A percentile compares a stretch with the other conserved stretches of the same genome.
phyloP scores from a whole-genome alignment of 768 basidiomycete genomes.

The Pleurotus citrinopileatus region DNA sequence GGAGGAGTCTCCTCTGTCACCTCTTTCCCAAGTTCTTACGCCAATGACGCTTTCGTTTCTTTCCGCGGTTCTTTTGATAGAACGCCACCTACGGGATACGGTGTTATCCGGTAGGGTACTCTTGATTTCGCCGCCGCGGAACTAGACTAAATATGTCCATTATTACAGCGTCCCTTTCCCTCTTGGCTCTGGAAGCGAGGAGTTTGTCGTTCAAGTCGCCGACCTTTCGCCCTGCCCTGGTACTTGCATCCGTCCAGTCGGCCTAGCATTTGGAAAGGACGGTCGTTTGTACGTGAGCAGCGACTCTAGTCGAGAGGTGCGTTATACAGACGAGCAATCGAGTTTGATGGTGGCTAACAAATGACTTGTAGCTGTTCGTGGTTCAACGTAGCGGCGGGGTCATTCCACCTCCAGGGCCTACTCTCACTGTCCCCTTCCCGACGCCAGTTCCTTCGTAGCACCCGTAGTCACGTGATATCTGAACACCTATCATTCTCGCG shows the following conservation, averaged over 20 bases:
- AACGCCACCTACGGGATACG: conserved; percentile 42
- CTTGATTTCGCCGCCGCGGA: not conserved
- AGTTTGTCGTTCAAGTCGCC: conserved; percentile 36
- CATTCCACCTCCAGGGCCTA: not conserved
- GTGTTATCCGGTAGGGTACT: conserved; percentile 34
- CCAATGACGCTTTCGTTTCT: conserved; percentile 38
- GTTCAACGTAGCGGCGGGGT: not conserved
- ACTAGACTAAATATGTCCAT: not conserved
- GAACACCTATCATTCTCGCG: too few relatives aligned
- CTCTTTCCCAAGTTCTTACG: conserved; percentile 26
- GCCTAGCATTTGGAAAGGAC: conserved; percentile 34
- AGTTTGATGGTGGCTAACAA: not conserved
- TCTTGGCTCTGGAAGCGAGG: conserved; percentile 14
- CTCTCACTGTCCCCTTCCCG: not conserved
- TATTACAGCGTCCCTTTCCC: conserved; percentile 25
- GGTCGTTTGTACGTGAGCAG: conserved; percentile 38
- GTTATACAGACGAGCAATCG: conserved; percentile 10
- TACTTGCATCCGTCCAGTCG: conserved; percentile 43
- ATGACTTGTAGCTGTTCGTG: conserved; percentile 1
- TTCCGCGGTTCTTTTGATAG: conserved; percentile 44
- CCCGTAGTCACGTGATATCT: too few relatives aligned
- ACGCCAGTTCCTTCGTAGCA: not conserved
- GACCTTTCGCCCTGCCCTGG: conserved; percentile 35
- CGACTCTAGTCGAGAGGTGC: conserved; percentile 40
- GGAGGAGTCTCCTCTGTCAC: conserved; percentile 1